These are phyloP conservation scores for Fusarium austroafricanum DNA, from an alignment of 2,329 filamentous ascomycete genomes.

Conservation along the genomic window DNA sequence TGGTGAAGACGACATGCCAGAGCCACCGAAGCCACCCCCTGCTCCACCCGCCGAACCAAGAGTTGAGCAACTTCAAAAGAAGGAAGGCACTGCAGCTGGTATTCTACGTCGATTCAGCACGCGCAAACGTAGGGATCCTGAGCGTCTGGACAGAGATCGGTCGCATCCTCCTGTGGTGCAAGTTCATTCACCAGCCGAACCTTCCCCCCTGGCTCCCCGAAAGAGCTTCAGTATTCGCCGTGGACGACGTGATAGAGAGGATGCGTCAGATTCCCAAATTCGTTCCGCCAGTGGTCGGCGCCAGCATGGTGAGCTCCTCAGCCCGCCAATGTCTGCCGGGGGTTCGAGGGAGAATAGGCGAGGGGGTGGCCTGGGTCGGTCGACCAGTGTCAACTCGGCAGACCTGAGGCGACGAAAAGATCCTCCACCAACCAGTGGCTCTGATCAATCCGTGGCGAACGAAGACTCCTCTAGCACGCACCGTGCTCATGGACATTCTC, in stretches of 20 bases:
- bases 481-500: conserved; percentile 64
- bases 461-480: conserved; percentile 64
- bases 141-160: conserved; percentile 70
- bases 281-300: conserved; percentile 72
- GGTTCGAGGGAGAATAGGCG: conserved; percentile 67
- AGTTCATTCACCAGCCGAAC: conserved; percentile 80
- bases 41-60: conserved; percentile 64
- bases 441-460: conserved; percentile 75
- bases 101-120: conserved; percentile 93
- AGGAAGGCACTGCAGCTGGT: conserved; percentile 87
- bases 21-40: conserved; percentile 56
- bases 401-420: conserved; percentile 81
- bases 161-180: conserved; percentile 79
- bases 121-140: conserved; percentile 76
- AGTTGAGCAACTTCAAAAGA: conserved; percentile 73
- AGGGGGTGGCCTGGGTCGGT: conserved; percentile 78
- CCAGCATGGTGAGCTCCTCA: conserved; percentile 82
- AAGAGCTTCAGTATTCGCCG: conserved; percentile 90
- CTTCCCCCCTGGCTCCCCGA: conserved; percentile 69
- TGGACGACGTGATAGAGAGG: conserved; percentile 65
- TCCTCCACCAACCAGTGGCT: conserved; percentile 80
- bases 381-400: conserved; percentile 90
- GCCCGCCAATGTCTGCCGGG: conserved; percentile 74
- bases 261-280: conserved; percentile 58
- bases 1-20: conserved; percentile 89